phyloP scores from a whole-genome alignment of 1,284 basidiomycete species.

The Trichosporon inkin region DNA sequence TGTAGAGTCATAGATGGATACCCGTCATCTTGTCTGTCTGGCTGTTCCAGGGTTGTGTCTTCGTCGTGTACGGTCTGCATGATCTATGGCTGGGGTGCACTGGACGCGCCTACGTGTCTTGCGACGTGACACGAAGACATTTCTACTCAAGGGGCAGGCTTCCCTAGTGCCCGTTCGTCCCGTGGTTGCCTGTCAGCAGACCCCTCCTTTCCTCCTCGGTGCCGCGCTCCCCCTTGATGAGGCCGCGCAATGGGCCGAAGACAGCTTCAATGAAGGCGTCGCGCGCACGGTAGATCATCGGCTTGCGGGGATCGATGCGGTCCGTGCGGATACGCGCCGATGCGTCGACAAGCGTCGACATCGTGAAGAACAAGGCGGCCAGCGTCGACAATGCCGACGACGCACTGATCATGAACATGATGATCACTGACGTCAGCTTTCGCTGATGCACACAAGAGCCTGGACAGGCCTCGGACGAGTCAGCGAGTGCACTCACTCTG shows the following conservation, averaged over 20 bases:
- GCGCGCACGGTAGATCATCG: conserved; percentile 54
- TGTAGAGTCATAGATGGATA: neutral
- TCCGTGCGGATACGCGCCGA: conserved; percentile 68
- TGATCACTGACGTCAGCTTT: conserved; percentile 57
- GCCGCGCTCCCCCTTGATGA: conserved; percentile 12
- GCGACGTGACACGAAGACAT: neutral
- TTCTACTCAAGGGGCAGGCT: neutral
- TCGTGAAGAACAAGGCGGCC: conserved; percentile 59
- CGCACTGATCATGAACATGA: conserved; percentile 85
- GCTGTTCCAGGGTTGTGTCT: too few relatives aligned
- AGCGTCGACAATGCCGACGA: conserved; percentile 66
- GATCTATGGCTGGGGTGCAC: too few relatives aligned
- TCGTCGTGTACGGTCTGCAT: too few relatives aligned
- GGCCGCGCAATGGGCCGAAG: conserved; percentile 7
- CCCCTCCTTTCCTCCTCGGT: conserved; percentile 19
- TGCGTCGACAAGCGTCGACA: conserved; percentile 62
- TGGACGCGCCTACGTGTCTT: too few relatives aligned
- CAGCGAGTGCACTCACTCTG: conserved; percentile 59
- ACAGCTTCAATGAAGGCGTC: conserved; percentile 8
- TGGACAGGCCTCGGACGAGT: too few relatives aligned
- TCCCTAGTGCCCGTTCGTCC: neutral
- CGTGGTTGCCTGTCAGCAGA: conserved; percentile 11
- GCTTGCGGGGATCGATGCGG: conserved; percentile 57
- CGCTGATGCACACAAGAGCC: neutral
- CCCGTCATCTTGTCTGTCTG: neutral